Conservation (phyloP, 257 asterid genomes). For the Gardenia jasminoides region DNA sequence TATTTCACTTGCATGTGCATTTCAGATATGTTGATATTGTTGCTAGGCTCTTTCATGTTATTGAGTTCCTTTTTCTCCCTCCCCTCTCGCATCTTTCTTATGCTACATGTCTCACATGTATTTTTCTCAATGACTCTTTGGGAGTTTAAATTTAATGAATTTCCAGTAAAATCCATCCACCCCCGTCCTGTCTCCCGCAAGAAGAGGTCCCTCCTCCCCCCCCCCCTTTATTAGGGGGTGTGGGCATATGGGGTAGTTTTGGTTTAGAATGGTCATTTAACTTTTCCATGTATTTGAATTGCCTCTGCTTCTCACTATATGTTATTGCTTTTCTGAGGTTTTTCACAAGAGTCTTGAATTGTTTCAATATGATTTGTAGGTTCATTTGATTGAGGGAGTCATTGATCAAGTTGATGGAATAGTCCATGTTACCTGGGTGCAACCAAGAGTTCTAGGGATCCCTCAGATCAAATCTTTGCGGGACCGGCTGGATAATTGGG, state of each 20-base stretch:
- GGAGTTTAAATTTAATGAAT: background rate
- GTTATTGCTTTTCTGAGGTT: background rate
- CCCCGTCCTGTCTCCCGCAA: background rate
- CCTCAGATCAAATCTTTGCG: constrained; percentile 84
- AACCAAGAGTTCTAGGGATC: constrained; percentile 91
- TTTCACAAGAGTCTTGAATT: background rate
- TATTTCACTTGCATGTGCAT: background rate
- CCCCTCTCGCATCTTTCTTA: background rate
- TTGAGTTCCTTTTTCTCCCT: background rate
- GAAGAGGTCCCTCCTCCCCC: no score
- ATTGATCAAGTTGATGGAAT: constrained; percentile 94
- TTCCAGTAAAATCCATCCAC: background rate
- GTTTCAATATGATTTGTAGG: constrained; percentile 43
- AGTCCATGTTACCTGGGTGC: constrained; percentile 89
- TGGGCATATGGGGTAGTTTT: no score
- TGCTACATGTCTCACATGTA: background rate
- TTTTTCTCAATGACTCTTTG: background rate
- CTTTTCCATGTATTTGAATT: background rate
- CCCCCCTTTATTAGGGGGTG: no score
- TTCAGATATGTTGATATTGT: background rate
- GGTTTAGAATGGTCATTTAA: background rate
- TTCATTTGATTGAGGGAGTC: constrained; percentile 89
- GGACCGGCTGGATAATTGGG: constrained; percentile 80
- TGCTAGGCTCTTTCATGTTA: background rate
- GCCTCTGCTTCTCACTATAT: background rate